These are phyloP conservation scores for Suhomyces terraborum DNA, from an alignment of 1,139 yeast genomes.

Conservation along the genomic window DNA sequence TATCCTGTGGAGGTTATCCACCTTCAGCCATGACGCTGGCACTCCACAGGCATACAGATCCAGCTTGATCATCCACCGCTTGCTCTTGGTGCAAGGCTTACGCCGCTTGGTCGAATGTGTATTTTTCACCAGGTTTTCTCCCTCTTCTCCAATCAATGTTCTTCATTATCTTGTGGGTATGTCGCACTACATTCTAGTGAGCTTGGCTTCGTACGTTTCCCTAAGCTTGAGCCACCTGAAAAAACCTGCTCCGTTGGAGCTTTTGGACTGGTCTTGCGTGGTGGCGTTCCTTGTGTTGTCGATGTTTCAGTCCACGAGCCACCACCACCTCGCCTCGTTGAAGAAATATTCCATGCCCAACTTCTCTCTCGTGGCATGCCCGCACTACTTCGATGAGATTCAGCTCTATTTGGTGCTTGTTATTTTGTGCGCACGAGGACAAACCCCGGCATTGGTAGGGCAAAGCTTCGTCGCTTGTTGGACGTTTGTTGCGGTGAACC, in stretches of 20 bases:
- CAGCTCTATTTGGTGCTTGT: conserved; percentile 53
- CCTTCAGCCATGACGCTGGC: background rate
- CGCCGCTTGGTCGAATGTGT: conserved; percentile 67
- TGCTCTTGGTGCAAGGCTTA: conserved; percentile 53
- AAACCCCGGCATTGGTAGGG: conserved; percentile 12
- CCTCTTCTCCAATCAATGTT: conserved; percentile 63
- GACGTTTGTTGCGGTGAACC: conserved; percentile 64
- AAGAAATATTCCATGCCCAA: conserved; percentile 69
- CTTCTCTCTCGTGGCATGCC: conserved; percentile 59
- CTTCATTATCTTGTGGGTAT: conserved; percentile 78
- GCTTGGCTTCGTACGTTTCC: conserved; percentile 1
- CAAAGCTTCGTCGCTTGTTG: conserved; percentile 28
- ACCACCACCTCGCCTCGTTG: conserved; percentile 58
- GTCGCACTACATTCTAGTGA: conserved; percentile 54
- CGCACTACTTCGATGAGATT: conserved; percentile 83
- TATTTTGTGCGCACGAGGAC: conserved; percentile 16
- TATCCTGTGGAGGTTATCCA: conserved; percentile 2
- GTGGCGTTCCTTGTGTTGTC: conserved; percentile 37
- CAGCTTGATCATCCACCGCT: conserved; percentile 18
- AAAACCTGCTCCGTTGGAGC: conserved; percentile 47
- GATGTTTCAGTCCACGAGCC: conserved; percentile 65
- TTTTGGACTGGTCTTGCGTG: conserved; percentile 23
- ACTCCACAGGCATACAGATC: conserved; percentile 1
- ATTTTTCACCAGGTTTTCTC: conserved; percentile 49
- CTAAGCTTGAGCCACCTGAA: background rate